Base-by-base conservation (phyloP, 2,329 filamentous ascomycete species). In the Microcyclosporella mali region DNA sequence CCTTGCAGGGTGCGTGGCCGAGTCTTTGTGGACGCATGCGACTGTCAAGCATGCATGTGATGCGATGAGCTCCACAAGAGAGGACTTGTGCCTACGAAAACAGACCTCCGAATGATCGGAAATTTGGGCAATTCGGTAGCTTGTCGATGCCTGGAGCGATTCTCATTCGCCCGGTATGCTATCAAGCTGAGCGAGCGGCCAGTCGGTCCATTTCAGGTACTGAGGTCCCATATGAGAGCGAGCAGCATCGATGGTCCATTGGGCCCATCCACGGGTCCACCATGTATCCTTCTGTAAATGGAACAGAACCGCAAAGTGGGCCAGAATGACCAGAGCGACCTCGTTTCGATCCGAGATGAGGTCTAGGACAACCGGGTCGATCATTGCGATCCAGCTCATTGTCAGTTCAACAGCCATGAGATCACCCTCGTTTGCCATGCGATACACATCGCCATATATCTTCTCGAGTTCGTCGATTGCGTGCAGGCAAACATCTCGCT, bases 241-340 rank as follows among this genome's bases (percentile, higher is more conserved):
- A 3, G 47, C 42, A 36, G 46, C 41, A 8, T 49, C 41, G 31
- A 47, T 25, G 2, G 44, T 48, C 49, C 46, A 52, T n/a, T 36
- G 29, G 6, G 41, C 33, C 46, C 49, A 52, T 3, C 37, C 40
- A 2, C 37, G 30, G 34, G 42, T 33, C 43, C 41, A 49, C 49
- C 46, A 52, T 12, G 37, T 30, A 18, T 28, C 29, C 15, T 44
- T 31, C 21, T 45, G 41, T 4, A 41, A 15, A 10, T 42, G 37
- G 12, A 51, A 46, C 3, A 51, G 25, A 12, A 49, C 43, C 3
- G 46, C 43, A 31, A 46, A 49, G 34, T 46, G 42, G 12, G 46
- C 41, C 19, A 51, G 27, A 15, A 51, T 35, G 16, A 49, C 43
- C 4, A 51, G 33, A 7, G 49, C 41, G 6, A 44, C 15, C 10